A percentile compares a stretch with the other conserved stretches of the same genome.
Evolutionary conservation across 192 early-diverging fungal genomes (phyloP).

Genomic region (Rhizoclosmatium globosum): DNA sequence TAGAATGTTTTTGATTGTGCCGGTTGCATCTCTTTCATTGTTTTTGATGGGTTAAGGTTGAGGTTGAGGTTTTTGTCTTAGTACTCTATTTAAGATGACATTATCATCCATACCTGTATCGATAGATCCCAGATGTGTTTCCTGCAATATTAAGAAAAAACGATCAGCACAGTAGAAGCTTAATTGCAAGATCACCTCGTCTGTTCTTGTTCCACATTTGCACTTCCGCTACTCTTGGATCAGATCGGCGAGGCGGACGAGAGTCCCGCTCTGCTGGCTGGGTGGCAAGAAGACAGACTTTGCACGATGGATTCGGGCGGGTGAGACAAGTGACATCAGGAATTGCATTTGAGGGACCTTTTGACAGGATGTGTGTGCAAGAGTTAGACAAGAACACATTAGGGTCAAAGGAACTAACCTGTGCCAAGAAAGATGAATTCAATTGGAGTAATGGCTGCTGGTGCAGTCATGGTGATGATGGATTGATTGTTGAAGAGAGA

Average conservation of each 20-base stretch:
- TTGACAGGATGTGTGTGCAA: no score
- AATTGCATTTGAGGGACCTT: background rate
- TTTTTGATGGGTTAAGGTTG: background rate
- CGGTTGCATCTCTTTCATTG: constrained; percentile 60
- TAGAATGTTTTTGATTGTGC: constrained; percentile 77
- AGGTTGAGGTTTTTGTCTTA: background rate
- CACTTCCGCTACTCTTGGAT: background rate
- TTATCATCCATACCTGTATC: constrained; percentile 47
- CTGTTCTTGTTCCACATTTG: constrained; percentile 72
- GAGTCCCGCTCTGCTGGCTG: constrained; percentile 37
- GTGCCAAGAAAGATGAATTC: background rate
- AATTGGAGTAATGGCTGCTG: no score
- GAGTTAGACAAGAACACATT: no score
- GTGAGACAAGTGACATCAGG: constrained; percentile 63
- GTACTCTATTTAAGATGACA: background rate
- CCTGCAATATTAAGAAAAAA: no score
- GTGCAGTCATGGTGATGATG: no score
- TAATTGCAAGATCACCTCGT: constrained; percentile 45
- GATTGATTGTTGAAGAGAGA: no score
- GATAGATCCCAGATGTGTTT: constrained; percentile 81
- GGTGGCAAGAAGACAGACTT: constrained; percentile 67
- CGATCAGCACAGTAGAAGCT: no score
- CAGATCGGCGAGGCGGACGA: background rate
- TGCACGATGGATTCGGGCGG: constrained; percentile 59
- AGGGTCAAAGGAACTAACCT: background rate